phyloP scores from a whole-genome alignment of 805 yeast species.

The Peterozyma xylosa region DNA sequence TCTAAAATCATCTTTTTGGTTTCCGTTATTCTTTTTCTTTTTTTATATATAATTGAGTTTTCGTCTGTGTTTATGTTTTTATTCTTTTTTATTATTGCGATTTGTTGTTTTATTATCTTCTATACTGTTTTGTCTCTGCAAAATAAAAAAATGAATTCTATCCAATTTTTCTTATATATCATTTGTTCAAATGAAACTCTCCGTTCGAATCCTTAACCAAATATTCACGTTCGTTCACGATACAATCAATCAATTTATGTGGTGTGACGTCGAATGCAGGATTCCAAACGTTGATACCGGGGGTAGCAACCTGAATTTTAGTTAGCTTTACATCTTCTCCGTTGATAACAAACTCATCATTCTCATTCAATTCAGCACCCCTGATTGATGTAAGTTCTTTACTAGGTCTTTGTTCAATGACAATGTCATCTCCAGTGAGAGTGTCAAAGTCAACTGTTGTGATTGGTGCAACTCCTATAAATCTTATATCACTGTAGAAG shows the following conservation, averaged over 20 bases:
- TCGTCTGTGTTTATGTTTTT: background rate
- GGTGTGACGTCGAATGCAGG: slow-evolving; percentile 97
- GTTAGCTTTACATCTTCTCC: slow-evolving; percentile 22
- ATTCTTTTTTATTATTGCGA: background rate
- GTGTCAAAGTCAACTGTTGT: slow-evolving; percentile 79
- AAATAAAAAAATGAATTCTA: background rate
- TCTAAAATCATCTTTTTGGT: too few species aligned
- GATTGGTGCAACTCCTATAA: slow-evolving; percentile 91
- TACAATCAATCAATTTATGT: slow-evolving; percentile 71
- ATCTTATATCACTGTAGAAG: slow-evolving; percentile 58
- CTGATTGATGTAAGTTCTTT: slow-evolving; percentile 69
- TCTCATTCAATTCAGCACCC: slow-evolving; percentile 49
- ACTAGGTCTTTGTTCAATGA: slow-evolving; percentile 83
- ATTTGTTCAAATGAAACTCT: slow-evolving; percentile 32
- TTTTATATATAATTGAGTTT: too few species aligned
- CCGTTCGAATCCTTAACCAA: slow-evolving; percentile 44
- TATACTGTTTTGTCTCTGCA: background rate
- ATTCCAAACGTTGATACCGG: slow-evolving; percentile 84
- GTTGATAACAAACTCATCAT: slow-evolving; percentile 22
- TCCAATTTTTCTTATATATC: background rate
- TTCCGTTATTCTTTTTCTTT: too few species aligned
- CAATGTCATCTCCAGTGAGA: slow-evolving; percentile 61
- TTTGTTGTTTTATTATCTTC: slow-evolving; percentile 4
- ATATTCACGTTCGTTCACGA: slow-evolving; percentile 75
- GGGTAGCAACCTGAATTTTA: slow-evolving; percentile 77